Conservation (phyloP, 2,329 filamentous ascomycete genomes). For the Didymella segeticola region DNA sequence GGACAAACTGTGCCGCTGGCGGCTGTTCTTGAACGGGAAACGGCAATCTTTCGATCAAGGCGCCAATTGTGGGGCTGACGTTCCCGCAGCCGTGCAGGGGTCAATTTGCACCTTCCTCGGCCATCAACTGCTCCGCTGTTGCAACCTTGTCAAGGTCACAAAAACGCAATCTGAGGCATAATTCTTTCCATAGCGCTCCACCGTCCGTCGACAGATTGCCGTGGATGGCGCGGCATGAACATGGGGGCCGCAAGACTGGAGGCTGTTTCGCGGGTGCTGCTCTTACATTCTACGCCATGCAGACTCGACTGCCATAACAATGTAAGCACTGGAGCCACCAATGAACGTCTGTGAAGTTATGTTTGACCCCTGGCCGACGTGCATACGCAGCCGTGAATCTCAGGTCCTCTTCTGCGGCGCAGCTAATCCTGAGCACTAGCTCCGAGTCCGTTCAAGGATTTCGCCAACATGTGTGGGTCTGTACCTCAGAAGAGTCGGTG, state of each 20-base stretch:
- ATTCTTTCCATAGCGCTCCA: too few species aligned
- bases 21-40: neutral
- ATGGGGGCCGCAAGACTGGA: too few species aligned
- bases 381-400: neutral
- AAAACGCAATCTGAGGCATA: neutral
- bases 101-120: neutral
- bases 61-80: neutral
- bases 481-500: neutral
- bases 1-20: neutral
- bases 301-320: too few species aligned
- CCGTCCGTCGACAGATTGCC: too few species aligned
- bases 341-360: neutral
- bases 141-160: neutral
- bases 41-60: neutral
- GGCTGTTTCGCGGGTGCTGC: too few species aligned
- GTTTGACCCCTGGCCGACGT: neutral
- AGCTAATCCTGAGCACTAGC: neutral
- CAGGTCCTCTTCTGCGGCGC: conserved; percentile 1
- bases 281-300: too few species aligned
- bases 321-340: neutral
- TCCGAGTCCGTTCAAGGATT: neutral
- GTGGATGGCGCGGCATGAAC: too few species aligned
- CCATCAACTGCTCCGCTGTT: neutral
- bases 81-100: neutral
- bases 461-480: neutral